Percentiles rank a stretch among this genome's conserved stretches.
Conservation (phyloP, 768 basidiomycete species). For the Russula abietina region DNA sequence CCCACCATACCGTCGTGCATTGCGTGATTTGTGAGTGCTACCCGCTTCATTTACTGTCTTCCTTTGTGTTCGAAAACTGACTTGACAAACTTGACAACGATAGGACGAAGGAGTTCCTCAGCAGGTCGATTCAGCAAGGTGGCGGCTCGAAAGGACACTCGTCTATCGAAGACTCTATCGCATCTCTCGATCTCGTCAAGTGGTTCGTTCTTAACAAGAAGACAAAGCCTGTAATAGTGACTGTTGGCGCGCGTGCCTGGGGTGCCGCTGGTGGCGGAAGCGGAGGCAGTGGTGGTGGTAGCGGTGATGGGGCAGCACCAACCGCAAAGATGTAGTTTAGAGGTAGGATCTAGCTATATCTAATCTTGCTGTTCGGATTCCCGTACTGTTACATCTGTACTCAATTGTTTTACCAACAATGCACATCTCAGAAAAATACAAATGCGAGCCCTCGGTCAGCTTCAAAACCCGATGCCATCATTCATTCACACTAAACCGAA, state of each 20-base stretch:
- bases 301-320: not conserved
- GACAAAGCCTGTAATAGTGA: slow-evolving; percentile 29
- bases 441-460: not conserved
- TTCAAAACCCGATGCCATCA: not conserved
- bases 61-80: not conserved
- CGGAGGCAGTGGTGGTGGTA: not conserved
- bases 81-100: not conserved
- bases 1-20: slow-evolving; percentile 64
- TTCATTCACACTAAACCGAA: not conserved
- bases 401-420: not conserved
- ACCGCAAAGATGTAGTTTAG: slow-evolving; percentile 1
- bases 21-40: slow-evolving; percentile 66
- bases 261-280: not conserved
- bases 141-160: slow-evolving; percentile 76
- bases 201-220: slow-evolving; percentile 69
- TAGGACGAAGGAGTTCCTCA: slow-evolving; percentile 79
- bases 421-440: not conserved
- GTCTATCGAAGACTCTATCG: slow-evolving; percentile 82
- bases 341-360: not conserved
- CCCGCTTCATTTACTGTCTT: not conserved
- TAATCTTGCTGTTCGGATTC: not conserved
- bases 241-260: not conserved
- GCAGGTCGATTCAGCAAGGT: slow-evolving; percentile 75
- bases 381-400: not conserved
- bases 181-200: slow-evolving; percentile 82